phyloP scores from a whole-genome alignment of 805 yeast genomes.

The Cyberlindnera euphorbiiphila region DNA sequence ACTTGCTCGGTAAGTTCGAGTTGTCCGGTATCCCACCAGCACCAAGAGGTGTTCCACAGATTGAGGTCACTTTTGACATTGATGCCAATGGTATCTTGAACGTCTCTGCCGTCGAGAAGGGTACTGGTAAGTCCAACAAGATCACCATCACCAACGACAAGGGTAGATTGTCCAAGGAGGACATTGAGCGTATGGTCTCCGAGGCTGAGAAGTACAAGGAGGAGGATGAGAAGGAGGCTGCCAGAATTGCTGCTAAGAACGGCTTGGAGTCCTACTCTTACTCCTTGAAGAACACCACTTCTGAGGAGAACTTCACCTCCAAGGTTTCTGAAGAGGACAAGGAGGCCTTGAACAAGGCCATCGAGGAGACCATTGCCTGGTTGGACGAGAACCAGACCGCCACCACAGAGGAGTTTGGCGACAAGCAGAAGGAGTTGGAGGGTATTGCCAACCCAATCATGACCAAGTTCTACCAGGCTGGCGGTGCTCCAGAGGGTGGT shows the following conservation, averaged over 20 bases:
- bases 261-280: conserved; percentile 93
- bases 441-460: conserved; percentile 93
- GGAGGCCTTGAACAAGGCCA: conserved; percentile 69
- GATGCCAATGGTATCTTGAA: conserved; percentile 97
- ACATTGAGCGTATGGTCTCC: conserved; percentile 94
- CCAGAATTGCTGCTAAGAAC: conserved; percentile 91
- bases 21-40: conserved; percentile 97
- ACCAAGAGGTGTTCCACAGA: conserved; percentile 98
- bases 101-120: conserved; percentile 95
- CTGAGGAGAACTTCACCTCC: conserved; percentile 74
- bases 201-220: conserved; percentile 98
- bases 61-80: conserved; percentile 94
- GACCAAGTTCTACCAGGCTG: conserved; percentile 96
- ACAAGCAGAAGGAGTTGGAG: conserved; percentile 94
- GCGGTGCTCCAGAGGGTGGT: conserved; percentile 74
- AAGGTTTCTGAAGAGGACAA: conserved; percentile 69
- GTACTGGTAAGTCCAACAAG: conserved; percentile 96
- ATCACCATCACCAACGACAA: conserved; percentile 97
- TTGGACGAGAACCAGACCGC: conserved; percentile 92
- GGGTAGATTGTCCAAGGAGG: conserved; percentile 97
- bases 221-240: conserved; percentile 92
- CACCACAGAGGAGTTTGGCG: conserved; percentile 85
- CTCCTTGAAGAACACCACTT: conserved; percentile 80
- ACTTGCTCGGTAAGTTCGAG: conserved; percentile 95
- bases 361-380: conserved; percentile 86